These are phyloP conservation scores for Panicum miliaceum DNA, from an alignment of 176 grass and related monocot genomes.

Conservation along the genomic window DNA sequence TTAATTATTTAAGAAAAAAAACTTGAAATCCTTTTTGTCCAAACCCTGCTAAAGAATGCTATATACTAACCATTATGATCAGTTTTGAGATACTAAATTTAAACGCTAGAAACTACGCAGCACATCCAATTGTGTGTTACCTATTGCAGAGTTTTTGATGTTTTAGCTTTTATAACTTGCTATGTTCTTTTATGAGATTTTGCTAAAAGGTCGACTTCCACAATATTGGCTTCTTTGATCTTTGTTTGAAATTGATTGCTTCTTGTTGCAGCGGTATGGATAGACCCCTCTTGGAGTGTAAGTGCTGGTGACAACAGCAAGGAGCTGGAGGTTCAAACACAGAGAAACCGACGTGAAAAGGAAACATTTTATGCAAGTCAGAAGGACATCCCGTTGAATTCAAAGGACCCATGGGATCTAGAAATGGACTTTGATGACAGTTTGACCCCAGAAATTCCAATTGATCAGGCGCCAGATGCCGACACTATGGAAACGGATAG, in stretches of 20 bases:
- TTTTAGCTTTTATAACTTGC: constrained; percentile 14
- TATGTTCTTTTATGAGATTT: constrained; percentile 5
- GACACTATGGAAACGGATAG: constrained; percentile 55
- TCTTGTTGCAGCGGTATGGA: constrained; percentile 67
- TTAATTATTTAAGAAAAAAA: neutral
- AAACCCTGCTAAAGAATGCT: neutral
- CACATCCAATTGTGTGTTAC: neutral
- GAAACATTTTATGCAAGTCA: constrained; percentile 71
- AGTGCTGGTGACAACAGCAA: constrained; percentile 79
- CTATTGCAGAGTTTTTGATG: neutral
- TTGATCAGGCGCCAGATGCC: constrained; percentile 70
- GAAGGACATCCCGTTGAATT: constrained; percentile 65
- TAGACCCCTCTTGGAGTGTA: constrained; percentile 75
- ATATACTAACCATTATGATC: constrained; percentile 2
- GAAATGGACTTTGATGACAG: constrained; percentile 97
- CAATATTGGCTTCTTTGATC: constrained; percentile 8
- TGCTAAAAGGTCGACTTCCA: neutral
- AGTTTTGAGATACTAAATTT: constrained; percentile 19
- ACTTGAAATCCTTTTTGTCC: neutral
- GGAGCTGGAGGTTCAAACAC: constrained; percentile 75
- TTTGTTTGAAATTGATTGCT: constrained; percentile 50
- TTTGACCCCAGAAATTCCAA: constrained; percentile 85
- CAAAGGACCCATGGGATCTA: constrained; percentile 88
- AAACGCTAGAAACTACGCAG: neutral
- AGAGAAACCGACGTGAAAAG: constrained; percentile 77